Conservation (phyloP, 306 rosid genomes). For the Crataegus laevigata region DNA sequence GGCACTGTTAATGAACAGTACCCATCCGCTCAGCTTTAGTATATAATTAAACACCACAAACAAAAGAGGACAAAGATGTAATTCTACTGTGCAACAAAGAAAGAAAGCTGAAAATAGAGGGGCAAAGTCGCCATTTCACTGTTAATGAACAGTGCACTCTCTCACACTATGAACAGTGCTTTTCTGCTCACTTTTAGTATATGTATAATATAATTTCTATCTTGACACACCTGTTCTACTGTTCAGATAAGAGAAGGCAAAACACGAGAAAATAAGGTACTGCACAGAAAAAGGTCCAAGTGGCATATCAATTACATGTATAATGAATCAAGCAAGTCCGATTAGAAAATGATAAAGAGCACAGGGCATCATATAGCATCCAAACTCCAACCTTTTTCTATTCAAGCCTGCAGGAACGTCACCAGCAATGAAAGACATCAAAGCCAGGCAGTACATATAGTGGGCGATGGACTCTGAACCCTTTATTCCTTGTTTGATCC, state of each 20-base stretch:
- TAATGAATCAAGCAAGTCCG: background rate
- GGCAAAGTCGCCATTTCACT: no score
- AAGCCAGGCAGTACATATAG: conserved; percentile 91
- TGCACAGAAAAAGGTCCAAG: background rate
- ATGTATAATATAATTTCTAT: no score
- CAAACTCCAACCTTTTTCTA: conserved; percentile 66
- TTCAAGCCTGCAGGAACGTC: conserved; percentile 67
- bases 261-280: background rate
- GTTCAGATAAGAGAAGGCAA: background rate
- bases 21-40: no score
- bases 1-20: no score
- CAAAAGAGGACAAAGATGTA: no score
- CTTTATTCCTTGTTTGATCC: conserved; percentile 91
- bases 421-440: conserved; percentile 71
- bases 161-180: no score
- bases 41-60: no score
- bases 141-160: no score
- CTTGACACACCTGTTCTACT: conserved; percentile 77
- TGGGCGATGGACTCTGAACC: conserved; percentile 89
- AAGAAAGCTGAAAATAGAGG: no score
- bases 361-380: background rate
- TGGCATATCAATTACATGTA: background rate
- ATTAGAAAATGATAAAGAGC: background rate
- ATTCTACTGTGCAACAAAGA: no score
- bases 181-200: no score